A percentile compares a stretch with the other conserved stretches of the same genome.
These are phyloP conservation scores for Rhodotorula sp. DNA, from an alignment of 1,284 basidiomycete species.

Conservation along the genomic window DNA sequence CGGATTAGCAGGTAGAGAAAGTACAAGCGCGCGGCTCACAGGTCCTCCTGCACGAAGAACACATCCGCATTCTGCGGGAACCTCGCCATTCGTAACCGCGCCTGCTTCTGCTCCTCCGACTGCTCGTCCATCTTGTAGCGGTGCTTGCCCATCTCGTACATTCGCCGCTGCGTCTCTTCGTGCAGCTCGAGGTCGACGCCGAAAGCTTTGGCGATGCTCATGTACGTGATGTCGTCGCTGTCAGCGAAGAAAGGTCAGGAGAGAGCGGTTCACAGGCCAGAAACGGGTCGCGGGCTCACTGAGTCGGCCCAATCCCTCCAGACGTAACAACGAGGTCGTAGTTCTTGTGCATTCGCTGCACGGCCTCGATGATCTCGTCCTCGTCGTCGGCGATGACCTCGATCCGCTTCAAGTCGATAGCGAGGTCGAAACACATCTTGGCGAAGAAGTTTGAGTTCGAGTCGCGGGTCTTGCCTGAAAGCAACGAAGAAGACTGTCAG, in stretches of 20 bases:
- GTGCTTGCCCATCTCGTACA: slow-evolving; percentile 63
- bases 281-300: slow-evolving; percentile 45
- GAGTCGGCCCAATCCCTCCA: slow-evolving; percentile 79
- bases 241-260: not conserved
- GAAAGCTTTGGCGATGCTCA: slow-evolving; percentile 74
- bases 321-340: slow-evolving; percentile 87
- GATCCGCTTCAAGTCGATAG: slow-evolving; percentile 75
- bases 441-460: slow-evolving; percentile 64
- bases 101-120: slow-evolving; percentile 41
- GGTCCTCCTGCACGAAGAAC: slow-evolving; percentile 42
- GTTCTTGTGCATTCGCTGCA: slow-evolving; percentile 70
- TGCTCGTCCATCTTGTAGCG: slow-evolving; percentile 32
- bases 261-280: not conserved
- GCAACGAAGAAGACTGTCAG: not conserved
- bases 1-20: not conserved
- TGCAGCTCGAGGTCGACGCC: slow-evolving; percentile 64
- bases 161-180: slow-evolving; percentile 73
- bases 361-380: slow-evolving; percentile 83
- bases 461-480: slow-evolving; percentile 75
- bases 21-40: slow-evolving; percentile 12
- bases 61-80: slow-evolving; percentile 43
- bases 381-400: slow-evolving; percentile 91
- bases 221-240: slow-evolving; percentile 36
- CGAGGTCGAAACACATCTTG: slow-evolving; percentile 76
- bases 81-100: slow-evolving; percentile 43